Evolutionary conservation across 1,284 basidiomycete species (phyloP).

Genomic region (Fereydounia khargensis): DNA sequence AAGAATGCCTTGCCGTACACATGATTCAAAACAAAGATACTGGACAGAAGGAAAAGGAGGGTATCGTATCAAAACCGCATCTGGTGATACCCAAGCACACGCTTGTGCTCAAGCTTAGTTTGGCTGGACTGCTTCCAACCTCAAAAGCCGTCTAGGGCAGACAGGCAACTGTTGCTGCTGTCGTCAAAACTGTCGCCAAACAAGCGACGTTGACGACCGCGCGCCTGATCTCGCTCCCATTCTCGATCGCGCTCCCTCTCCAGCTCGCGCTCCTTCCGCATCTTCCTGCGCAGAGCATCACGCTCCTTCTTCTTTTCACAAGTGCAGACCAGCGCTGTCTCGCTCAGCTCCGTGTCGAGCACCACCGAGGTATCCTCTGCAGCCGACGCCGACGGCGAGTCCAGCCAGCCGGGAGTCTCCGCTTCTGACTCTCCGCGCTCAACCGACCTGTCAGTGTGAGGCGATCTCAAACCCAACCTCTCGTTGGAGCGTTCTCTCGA

Average conservation of each 20-base stretch:
- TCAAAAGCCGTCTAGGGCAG: slow-evolving; percentile 27
- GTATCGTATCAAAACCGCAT: too few relatives aligned
- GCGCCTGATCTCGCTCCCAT: slow-evolving; percentile 30
- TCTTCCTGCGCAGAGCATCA: slow-evolving; percentile 30
- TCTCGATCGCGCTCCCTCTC: slow-evolving; percentile 34
- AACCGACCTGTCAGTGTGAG: too few relatives aligned
- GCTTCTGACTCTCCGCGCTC: too few relatives aligned
- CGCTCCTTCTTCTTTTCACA: slow-evolving; percentile 35
- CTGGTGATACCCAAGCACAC: too few relatives aligned
- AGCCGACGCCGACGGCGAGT: slow-evolving; percentile 23
- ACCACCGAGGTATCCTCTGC: slow-evolving; percentile 27
- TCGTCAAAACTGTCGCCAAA: slow-evolving; percentile 33
- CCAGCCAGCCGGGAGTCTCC: too few relatives aligned
- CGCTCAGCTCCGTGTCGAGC: slow-evolving; percentile 6
- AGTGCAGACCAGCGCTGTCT: slow-evolving; percentile 15
- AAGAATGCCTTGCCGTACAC: too few relatives aligned
- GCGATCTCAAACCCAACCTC: too few relatives aligned
- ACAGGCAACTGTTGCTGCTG: slow-evolving; percentile 22
- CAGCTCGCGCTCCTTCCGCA: slow-evolving; percentile 29
- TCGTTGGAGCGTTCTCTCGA: too few relatives aligned
- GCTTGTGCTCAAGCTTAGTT: too few relatives aligned
- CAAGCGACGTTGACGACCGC: slow-evolving; percentile 24
- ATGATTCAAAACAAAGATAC: too few relatives aligned
- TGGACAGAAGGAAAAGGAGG: too few relatives aligned
- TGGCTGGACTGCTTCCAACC: too few relatives aligned